A percentile compares a stretch with the other conserved stretches of the same genome.
Conservation (phyloP, 805 yeast species). For the Saturnispora sekii region DNA sequence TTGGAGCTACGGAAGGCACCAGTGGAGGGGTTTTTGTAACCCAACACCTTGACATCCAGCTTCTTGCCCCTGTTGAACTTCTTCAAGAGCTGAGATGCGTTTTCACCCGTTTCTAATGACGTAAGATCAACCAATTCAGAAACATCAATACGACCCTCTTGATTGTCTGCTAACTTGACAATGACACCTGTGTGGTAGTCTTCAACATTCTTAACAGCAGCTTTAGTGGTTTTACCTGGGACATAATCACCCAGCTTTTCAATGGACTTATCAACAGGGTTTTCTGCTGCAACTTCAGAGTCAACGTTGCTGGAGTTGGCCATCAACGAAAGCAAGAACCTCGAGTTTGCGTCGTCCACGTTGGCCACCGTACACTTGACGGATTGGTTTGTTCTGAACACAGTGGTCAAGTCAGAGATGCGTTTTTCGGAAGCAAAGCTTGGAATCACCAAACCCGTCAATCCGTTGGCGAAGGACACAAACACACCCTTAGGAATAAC, state of each 20-base stretch:
- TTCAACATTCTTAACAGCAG: conserved; percentile 51
- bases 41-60: conserved; percentile 59
- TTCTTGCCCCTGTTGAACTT: conserved; percentile 49
- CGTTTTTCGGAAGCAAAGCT: conserved; percentile 52
- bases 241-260: conserved; percentile 39
- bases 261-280: conserved; percentile 53
- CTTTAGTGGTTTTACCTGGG: conserved; percentile 56
- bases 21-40: conserved; percentile 62
- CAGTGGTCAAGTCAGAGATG: conserved; percentile 41
- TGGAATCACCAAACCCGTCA: conserved; percentile 77
- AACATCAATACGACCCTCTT: conserved; percentile 71
- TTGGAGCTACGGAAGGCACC: conserved; percentile 57
- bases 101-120: conserved; percentile 29
- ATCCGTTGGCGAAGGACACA: conserved; percentile 67
- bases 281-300: conserved; percentile 28
- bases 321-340: conserved; percentile 57
- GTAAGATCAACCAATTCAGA: conserved; percentile 56
- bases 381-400: conserved; percentile 59
- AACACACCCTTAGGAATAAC: conserved; percentile 76
- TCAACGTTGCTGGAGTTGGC: conserved; percentile 10
- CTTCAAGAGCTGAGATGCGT: conserved; percentile 39
- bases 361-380: conserved; percentile 57
- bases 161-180: conserved; percentile 65
- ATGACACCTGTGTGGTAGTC: conserved; percentile 51
- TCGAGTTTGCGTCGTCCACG: conserved; percentile 55